Evolutionary conservation across 129 eudicot species (phyloP).

Genomic region (Flaveria bidentis): DNA sequence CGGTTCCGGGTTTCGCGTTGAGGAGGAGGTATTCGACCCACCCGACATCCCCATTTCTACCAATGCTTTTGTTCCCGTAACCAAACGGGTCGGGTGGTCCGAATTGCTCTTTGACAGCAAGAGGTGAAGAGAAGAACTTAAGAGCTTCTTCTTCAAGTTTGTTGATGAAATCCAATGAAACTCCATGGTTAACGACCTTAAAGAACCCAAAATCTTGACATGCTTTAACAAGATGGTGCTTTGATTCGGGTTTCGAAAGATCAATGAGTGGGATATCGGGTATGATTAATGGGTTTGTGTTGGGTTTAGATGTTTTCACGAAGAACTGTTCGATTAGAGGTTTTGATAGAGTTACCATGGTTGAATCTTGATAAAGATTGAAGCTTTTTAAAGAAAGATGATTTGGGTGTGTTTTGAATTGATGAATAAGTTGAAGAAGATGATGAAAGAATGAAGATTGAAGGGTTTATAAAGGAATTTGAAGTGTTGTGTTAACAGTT

Average conservation of each 20-base stretch:
- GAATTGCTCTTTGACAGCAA: constrained; percentile 51
- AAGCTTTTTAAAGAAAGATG: constrained; percentile 12
- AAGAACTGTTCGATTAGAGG: constrained; percentile 55
- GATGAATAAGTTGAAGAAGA: constrained; percentile 8
- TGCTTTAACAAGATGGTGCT: constrained; percentile 62
- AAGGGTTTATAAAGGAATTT: constrained; percentile 14
- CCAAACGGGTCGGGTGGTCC: constrained; percentile 77
- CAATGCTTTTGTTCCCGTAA: constrained; percentile 75
- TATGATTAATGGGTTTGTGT: constrained; percentile 42
- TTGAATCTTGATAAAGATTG: constrained; percentile 16
- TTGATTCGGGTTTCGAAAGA: constrained; percentile 77
- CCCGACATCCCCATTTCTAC: constrained; percentile 70
- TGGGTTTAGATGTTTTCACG: constrained; percentile 37
- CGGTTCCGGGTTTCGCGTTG: constrained; percentile 45
- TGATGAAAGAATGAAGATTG: constrained; percentile 9
- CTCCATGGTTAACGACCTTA: constrained; percentile 73
- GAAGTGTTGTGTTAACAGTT: no score
- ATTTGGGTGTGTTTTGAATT: constrained; percentile 21
- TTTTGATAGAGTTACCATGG: constrained; percentile 62
- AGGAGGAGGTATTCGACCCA: constrained; percentile 85
- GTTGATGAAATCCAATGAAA: constrained; percentile 50
- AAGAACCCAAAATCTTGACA: constrained; percentile 83
- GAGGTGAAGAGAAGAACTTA: constrained; percentile 64
- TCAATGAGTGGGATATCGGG: constrained; percentile 68
- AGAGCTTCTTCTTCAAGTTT: constrained; percentile 64